Conservation (phyloP, 1,284 basidiomycete genomes). For the Kwoniella shivajii region DNA sequence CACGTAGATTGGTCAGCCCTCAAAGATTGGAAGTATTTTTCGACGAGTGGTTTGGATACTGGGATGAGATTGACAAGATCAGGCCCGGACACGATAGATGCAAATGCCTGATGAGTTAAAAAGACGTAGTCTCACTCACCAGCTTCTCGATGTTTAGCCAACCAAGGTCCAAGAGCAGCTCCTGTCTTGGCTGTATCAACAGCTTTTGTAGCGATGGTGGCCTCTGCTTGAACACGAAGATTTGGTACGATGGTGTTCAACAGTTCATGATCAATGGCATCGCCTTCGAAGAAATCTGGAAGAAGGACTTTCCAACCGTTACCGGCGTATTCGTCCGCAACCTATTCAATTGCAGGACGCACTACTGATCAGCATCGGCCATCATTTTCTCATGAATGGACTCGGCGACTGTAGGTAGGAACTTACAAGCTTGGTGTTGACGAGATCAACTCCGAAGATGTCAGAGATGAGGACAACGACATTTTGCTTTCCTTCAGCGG, state of each 20-base stretch:
- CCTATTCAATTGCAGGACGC: slow-evolving; percentile 15
- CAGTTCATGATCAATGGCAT: slow-evolving; percentile 58
- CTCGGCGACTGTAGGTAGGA: background rate
- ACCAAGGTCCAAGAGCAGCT: slow-evolving; percentile 35
- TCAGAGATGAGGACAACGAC: slow-evolving; percentile 64
- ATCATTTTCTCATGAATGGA: background rate
- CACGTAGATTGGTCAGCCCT: slow-evolving; percentile 40
- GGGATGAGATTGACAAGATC: background rate
- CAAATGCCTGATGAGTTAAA: background rate
- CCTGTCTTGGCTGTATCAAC: slow-evolving; percentile 36
- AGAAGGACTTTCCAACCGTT: slow-evolving; percentile 66
- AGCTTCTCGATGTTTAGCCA: slow-evolving; percentile 46
- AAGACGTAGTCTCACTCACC: slow-evolving; percentile 21
- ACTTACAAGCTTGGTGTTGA: slow-evolving; percentile 56
- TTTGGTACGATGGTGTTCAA: slow-evolving; percentile 49
- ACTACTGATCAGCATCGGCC: too few species aligned
- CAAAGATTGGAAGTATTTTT: slow-evolving; percentile 44
- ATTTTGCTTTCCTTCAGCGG: slow-evolving; percentile 53
- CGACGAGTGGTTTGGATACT: slow-evolving; percentile 44
- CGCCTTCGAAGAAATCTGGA: slow-evolving; percentile 65
- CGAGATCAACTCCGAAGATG: slow-evolving; percentile 65
- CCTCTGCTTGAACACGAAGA: slow-evolving; percentile 28
- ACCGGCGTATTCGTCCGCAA: slow-evolving; percentile 68
- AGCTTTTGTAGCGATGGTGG: slow-evolving; percentile 48
- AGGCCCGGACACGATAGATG: background rate